Base-by-base conservation (phyloP, 495 filamentous ascomycete species). In the Cudoniella acicularis region DNA sequence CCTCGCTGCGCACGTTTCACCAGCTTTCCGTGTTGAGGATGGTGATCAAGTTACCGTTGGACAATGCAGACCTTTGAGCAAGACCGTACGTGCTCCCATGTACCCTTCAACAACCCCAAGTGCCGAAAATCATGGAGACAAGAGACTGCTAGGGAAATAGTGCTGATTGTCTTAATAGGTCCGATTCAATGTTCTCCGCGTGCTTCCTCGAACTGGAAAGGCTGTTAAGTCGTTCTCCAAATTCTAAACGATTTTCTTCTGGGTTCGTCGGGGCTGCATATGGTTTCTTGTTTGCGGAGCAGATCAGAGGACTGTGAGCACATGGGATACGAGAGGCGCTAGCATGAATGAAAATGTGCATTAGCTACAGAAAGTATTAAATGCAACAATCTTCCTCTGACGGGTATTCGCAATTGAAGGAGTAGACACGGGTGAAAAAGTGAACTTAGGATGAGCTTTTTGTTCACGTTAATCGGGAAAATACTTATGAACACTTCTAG, bases 21-120 rank as follows among this genome's bases (percentile, higher is more conserved):
- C 94, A 69, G 93, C 93, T 76, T 99, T 99, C 90, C 94, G 94
- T 94, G 91, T 98, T 70, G 89, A 94, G 84, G 93, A 96, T 70
- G 94, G 94, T 84, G 95, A 99, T 78, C 87, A 90, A 80, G 94
- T 99, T 69, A 96, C 92, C 65, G 94, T 99, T 78, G 94, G 94
- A 77, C 93, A 98, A 83, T 98, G 95, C 88, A 80, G 94, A 75
- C 95, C 95, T 70, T 83, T 99, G 64, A 89, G 84, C 88, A 98
- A 98, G 89, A 99, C 95, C 66, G 93, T 98, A 89, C 63, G 90
- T 87, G 10, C 0, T 17, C 23, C 47, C 1, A 48, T 2, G 3
- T 21, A 1, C n/a, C 10, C 23, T 43, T 11, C 26, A 55, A 13
- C 20, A 40, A 26, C 21, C 30, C 3, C 18, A 21, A 40, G 49